phyloP scores from a whole-genome alignment of 169 alveolate genomes.

The Plasmodium inui region DNA sequence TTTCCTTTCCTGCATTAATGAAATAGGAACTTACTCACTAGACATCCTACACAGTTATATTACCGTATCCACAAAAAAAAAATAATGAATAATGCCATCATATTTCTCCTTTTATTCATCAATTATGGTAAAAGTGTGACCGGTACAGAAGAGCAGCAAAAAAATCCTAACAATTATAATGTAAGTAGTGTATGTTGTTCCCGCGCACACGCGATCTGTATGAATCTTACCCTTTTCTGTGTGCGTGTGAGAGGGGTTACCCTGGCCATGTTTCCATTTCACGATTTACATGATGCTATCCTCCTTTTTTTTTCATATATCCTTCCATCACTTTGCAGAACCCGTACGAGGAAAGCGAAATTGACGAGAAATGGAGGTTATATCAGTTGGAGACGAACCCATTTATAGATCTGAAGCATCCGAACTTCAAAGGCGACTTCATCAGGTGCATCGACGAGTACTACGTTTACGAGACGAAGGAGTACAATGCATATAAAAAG shows the following conservation, averaged over 20 bases:
- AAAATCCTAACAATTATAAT: neutral
- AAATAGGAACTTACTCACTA: neutral
- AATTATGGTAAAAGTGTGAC: constrained; percentile 22
- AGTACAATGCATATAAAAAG: constrained; percentile 53
- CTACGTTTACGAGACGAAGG: constrained; percentile 65
- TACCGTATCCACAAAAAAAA: neutral
- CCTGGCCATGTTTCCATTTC: neutral
- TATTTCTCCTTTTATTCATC: constrained; percentile 31
- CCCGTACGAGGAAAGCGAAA: constrained; percentile 1
- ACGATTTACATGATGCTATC: neutral
- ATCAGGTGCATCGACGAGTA: constrained; percentile 62
- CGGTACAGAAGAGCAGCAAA: neutral
- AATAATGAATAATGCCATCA: constrained; percentile 46
- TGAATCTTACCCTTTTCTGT: neutral
- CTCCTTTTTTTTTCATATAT: neutral
- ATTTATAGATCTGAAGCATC: constrained; percentile 56
- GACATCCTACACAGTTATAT: neutral
- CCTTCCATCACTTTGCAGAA: neutral
- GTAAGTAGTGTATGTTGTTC: constrained; percentile 16
- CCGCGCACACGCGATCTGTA: neutral
- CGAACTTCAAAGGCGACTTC: constrained; percentile 65
- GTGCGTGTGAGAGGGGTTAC: neutral
- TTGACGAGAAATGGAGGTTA: constrained; percentile 65
- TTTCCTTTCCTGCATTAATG: neutral
- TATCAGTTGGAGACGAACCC: constrained; percentile 62